Conservation (phyloP, 176 grass and related monocot genomes). For the Metroxylon sagu region DNA sequence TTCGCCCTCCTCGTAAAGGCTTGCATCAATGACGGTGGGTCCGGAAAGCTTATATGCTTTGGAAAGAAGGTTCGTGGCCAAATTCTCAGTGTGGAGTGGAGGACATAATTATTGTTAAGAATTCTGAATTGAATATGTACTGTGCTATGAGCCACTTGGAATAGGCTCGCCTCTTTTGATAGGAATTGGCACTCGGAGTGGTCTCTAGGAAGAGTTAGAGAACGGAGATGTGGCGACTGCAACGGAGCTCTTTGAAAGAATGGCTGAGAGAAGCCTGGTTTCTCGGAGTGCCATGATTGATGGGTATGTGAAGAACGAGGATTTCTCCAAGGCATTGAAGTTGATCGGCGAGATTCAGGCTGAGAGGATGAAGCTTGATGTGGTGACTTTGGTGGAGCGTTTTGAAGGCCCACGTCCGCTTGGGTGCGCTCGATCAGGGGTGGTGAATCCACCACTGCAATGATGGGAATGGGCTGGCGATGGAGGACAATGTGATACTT, state of each 20-base stretch:
- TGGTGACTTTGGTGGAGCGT: slow-evolving; percentile 31
- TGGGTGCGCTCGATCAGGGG: slow-evolving; percentile 33
- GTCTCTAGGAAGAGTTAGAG: slow-evolving; percentile 54
- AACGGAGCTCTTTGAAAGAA: slow-evolving; percentile 38
- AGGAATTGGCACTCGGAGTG: slow-evolving; percentile 27
- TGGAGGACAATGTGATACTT: slow-evolving; percentile 24
- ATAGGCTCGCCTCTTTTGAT: slow-evolving; percentile 34
- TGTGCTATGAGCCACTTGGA: slow-evolving; percentile 23
- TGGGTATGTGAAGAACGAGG: slow-evolving; percentile 10
- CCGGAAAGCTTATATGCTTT: slow-evolving; percentile 7
- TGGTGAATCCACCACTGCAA: slow-evolving; percentile 31
- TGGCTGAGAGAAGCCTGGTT: slow-evolving; percentile 37
- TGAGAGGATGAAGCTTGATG: slow-evolving; percentile 27
- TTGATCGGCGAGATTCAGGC: slow-evolving; percentile 37
- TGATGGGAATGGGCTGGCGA: slow-evolving; percentile 14
- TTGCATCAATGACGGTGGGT: slow-evolving; percentile 1
- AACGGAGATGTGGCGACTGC: slow-evolving; percentile 21
- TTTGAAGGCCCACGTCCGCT: slow-evolving; percentile 41
- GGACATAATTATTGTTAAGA: slow-evolving; percentile 40
- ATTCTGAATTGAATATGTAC: slow-evolving; percentile 55
- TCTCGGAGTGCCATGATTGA: slow-evolving; percentile 53
- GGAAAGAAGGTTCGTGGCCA: slow-evolving; percentile 33
- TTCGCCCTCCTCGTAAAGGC: slow-evolving; percentile 37
- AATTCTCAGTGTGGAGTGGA: slow-evolving; percentile 35
- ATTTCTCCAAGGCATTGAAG: slow-evolving; percentile 26